phyloP scores from a whole-genome alignment of 768 basidiomycete genomes.

The Calocera cornea region DNA sequence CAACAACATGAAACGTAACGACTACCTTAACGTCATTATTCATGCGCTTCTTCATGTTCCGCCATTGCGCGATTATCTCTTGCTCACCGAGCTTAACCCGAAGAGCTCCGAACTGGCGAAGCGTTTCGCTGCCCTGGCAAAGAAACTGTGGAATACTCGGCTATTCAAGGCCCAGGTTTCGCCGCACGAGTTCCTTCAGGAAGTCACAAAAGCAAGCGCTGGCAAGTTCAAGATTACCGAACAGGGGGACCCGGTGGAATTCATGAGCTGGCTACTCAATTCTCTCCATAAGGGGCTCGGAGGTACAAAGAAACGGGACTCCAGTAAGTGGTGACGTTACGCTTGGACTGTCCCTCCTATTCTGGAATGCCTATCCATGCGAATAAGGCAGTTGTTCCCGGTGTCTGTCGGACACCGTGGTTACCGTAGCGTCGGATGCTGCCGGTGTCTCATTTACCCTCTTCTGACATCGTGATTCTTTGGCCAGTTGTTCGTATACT shows the following conservation, averaged over 20 bases:
- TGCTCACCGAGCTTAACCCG: conserved; percentile 42
- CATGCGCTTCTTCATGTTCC: conserved; percentile 84
- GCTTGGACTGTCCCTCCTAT: conserved; percentile 6
- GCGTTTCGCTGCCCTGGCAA: conserved; percentile 74
- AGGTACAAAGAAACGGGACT: conserved; percentile 82
- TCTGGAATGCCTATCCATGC: background rate
- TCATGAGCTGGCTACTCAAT: conserved; percentile 90
- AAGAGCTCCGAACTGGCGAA: conserved; percentile 63
- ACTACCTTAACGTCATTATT: conserved; percentile 94
- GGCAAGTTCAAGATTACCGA: conserved; percentile 88
- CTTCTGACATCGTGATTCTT: background rate
- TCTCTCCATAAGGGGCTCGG: conserved; percentile 84
- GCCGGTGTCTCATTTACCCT: background rate
- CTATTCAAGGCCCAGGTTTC: conserved; percentile 96
- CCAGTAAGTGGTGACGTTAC: conserved; percentile 44
- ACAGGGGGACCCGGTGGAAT: conserved; percentile 94
- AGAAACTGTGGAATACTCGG: conserved; percentile 92
- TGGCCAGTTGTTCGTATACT: background rate
- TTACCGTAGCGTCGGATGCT: background rate
- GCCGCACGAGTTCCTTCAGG: conserved; percentile 98
- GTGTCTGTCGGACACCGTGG: background rate
- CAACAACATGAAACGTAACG: conserved; percentile 95
- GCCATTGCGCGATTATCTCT: conserved; percentile 75
- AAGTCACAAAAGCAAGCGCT: conserved; percentile 76
- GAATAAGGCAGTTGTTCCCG: background rate